Conservation (phyloP, 495 filamentous ascomycete genomes). For the Hypoxylon lenormandii region DNA sequence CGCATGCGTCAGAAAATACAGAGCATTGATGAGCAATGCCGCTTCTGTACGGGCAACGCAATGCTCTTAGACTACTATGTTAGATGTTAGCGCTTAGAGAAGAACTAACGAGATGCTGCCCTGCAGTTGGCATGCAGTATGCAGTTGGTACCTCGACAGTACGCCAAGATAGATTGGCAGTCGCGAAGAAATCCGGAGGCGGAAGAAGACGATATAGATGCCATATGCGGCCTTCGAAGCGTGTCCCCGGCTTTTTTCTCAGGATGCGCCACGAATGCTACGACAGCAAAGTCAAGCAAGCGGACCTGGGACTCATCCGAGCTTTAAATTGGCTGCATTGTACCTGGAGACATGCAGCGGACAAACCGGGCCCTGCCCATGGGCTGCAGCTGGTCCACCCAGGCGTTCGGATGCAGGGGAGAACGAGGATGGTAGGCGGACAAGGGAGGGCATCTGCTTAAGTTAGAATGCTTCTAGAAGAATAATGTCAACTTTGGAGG, state of each 20-base stretch:
- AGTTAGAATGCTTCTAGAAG: constrained; percentile 47
- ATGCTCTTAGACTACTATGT: constrained; percentile 20
- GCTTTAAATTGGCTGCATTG: constrained; percentile 46
- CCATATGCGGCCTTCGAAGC: constrained; percentile 6
- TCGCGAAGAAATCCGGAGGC: constrained; percentile 13
- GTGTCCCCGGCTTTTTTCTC: constrained; percentile 1
- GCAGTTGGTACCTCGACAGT: background rate
- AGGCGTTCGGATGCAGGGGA: constrained; percentile 40
- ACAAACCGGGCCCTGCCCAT: constrained; percentile 16
- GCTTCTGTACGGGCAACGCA: constrained; percentile 16
- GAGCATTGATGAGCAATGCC: constrained; percentile 38
- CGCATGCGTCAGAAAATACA: constrained; percentile 36
- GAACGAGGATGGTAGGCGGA: constrained; percentile 11
- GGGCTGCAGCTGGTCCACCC: constrained; percentile 41
- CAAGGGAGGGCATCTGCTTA: constrained; percentile 14
- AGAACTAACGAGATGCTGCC: constrained; percentile 6
- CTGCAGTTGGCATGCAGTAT: too few species aligned
- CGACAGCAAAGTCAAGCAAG: constrained; percentile 12
- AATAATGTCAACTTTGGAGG: constrained; percentile 25
- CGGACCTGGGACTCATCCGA: constrained; percentile 10
- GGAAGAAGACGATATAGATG: constrained; percentile 10
- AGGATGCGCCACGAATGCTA: constrained; percentile 28
- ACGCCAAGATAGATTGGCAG: constrained; percentile 8
- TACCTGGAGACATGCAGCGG: constrained; percentile 34
- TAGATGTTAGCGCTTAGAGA: constrained; percentile 21